Evolutionary conservation across 2,329 filamentous ascomycete genomes (phyloP).

Genomic region (Hymenoscyphus linearis): DNA sequence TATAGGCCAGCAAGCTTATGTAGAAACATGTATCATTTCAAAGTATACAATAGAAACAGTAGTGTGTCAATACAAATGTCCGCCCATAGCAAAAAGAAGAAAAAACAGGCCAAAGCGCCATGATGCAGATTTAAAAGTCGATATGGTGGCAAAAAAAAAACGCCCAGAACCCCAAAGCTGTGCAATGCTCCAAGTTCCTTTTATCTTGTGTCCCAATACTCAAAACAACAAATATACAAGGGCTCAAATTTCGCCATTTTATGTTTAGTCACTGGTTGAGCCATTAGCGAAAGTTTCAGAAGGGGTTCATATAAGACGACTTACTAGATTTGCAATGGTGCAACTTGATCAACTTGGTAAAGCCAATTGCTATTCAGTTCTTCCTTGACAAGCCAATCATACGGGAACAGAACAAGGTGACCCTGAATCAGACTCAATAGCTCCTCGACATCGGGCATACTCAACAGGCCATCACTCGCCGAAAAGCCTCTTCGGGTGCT

Average conservation of each 20-base stretch:
- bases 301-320: slow-evolving; percentile 36
- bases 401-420: slow-evolving; percentile 85
- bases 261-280: slow-evolving; percentile 19
- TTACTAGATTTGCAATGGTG: slow-evolving; percentile 95
- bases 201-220: not conserved
- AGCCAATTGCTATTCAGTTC: slow-evolving; percentile 94
- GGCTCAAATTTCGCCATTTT: not conserved
- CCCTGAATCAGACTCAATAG: slow-evolving; percentile 80
- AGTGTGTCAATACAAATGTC: not conserved
- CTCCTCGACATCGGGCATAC: slow-evolving; percentile 71
- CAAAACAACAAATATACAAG: slow-evolving; percentile 19
- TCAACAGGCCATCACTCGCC: slow-evolving; percentile 69
- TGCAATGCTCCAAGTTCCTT: slow-evolving; percentile 2
- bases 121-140: not conserved
- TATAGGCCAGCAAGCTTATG: not conserved
- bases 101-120: not conserved
- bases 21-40: not conserved
- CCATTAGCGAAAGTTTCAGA: slow-evolving; percentile 10
- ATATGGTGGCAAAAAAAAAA: not conserved
- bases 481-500: slow-evolving; percentile 59
- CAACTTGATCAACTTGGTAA: slow-evolving; percentile 92
- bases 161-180: not conserved
- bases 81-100: not conserved
- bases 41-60: not conserved
- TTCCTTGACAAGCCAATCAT: slow-evolving; percentile 90